Evolutionary conservation across 768 basidiomycete genomes (phyloP), one percentile per base, ranked within the genome.

Genomic region (Trichaptum fuscoviolaceum): DNA sequence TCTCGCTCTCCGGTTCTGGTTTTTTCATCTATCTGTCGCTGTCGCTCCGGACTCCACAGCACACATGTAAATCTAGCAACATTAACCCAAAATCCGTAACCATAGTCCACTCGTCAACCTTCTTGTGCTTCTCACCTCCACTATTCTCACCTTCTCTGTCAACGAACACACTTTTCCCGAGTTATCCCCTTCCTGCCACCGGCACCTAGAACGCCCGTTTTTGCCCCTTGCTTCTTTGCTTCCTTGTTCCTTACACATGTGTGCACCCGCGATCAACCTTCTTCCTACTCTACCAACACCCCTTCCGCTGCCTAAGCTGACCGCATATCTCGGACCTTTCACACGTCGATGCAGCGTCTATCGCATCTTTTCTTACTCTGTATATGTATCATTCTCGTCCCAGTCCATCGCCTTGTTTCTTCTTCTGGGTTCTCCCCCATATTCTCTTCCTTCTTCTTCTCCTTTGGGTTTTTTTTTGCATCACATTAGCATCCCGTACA

Each of bases 121-220:
- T 52, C 42, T 52, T 52, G 42, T 20, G 20, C 42, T 52, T 52
- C 42, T 12, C 42, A 52, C 42, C 42, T 52, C 20, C 42, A 52
- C 42, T 30, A 30, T 30, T 8, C 42, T 6, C 42, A 12, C 35
- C 35, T 36, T 52, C 10, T 52, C 42, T 52, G 42, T 52, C 42
- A 52, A 52, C 17, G 7, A 36, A 17, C 42, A 52, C 42, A 4
- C 5, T 20, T 12, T 52, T 52, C 42, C 42, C 42, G 42, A 52
- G 15, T 20, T 52, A 52, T 20, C 42, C 42, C 42, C 42, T 52
- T 12, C 42, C 42, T 52, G 42, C 10, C 42, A 52, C 42, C 5
- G 42, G 42, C 42, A 52, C 42, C 42, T 52, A 52, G 42, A 52
- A 52, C 42, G 42, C 42, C 42, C 42, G 42, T 52, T 52, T 52